phyloP scores from a whole-genome alignment of 2,329 filamentous ascomycete genomes.

The Juglanconis sp. region DNA sequence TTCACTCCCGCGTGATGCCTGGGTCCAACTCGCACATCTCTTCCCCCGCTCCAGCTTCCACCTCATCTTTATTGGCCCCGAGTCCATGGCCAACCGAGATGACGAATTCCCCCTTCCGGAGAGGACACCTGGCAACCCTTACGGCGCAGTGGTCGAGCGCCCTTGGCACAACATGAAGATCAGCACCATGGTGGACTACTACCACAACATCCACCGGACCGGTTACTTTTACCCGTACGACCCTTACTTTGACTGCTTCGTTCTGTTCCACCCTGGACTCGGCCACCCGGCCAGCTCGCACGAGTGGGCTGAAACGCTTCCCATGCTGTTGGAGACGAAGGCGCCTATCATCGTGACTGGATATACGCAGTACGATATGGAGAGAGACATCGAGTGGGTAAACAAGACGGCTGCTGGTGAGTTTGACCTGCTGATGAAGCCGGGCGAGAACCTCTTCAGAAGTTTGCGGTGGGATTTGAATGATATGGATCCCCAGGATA shows the following conservation, averaged over 20 bases:
- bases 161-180: conserved; percentile 91
- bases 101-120: conserved; percentile 87
- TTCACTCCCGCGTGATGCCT: conserved; percentile 87
- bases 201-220: conserved; percentile 90
- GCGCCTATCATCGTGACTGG: conserved; percentile 91
- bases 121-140: conserved; percentile 82
- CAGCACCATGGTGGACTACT: conserved; percentile 96
- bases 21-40: conserved; percentile 90
- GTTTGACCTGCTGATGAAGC: conserved; percentile 86
- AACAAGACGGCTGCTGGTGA: conserved; percentile 81
- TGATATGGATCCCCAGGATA: conserved; percentile 87
- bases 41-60: conserved; percentile 93
- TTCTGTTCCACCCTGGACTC: conserved; percentile 94
- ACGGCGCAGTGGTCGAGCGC: conserved; percentile 88
- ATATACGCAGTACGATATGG: conserved; percentile 93
- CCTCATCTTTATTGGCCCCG: conserved; percentile 90
- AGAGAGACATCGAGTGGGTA: conserved; percentile 88
- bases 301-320: conserved; percentile 91
- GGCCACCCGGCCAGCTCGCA: conserved; percentile 90
- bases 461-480: conserved; percentile 97
- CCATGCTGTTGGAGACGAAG: conserved; percentile 89
- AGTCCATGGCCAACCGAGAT: conserved; percentile 93
- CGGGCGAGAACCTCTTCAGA: conserved; percentile 89
- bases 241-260: conserved; percentile 96
- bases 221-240: conserved; percentile 92